phyloP scores from a whole-genome alignment of 2,329 filamentous ascomycete genomes.

The Verticillium longisporum region DNA sequence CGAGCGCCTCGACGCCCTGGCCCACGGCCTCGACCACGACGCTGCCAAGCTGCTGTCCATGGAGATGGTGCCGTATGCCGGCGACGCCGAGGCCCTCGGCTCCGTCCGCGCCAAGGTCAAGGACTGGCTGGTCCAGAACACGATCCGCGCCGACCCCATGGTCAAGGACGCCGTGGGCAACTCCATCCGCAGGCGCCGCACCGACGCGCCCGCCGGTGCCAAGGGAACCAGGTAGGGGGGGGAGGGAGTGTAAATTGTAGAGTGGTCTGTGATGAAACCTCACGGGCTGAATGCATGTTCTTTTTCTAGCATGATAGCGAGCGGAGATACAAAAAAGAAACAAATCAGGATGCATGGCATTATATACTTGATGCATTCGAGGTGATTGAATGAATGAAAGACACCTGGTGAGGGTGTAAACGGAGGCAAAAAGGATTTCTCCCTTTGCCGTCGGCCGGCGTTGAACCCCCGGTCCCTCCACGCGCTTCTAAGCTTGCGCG shows the following conservation, averaged over 20 bases:
- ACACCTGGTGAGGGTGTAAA: no score
- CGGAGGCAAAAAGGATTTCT: not conserved
- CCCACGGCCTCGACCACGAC: conserved; percentile 60
- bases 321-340: no score
- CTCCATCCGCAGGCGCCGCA: conserved; percentile 55
- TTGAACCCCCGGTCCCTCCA: not conserved
- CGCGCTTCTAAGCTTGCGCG: not conserved
- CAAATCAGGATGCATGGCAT: no score
- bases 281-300: not conserved
- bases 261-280: not conserved
- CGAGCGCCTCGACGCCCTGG: conserved; percentile 56
- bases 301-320: not conserved
- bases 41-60: conserved; percentile 63
- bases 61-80: conserved; percentile 74
- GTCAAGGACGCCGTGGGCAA: conserved; percentile 72
- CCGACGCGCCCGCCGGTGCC: conserved; percentile 57
- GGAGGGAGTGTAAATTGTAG: not conserved
- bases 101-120: conserved; percentile 67
- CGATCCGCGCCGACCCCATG: conserved; percentile 70
- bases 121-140: conserved; percentile 85
- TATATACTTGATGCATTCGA: no score
- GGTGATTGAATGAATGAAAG: no score
- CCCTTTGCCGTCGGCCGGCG: not conserved
- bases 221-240: conserved; percentile 40
- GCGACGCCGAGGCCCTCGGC: conserved; percentile 57